Evolutionary conservation across 31 red algal genomes (phyloP), one percentile per base, ranked within the genome.

Genomic region (Asparagopsis taxiformis): DNA sequence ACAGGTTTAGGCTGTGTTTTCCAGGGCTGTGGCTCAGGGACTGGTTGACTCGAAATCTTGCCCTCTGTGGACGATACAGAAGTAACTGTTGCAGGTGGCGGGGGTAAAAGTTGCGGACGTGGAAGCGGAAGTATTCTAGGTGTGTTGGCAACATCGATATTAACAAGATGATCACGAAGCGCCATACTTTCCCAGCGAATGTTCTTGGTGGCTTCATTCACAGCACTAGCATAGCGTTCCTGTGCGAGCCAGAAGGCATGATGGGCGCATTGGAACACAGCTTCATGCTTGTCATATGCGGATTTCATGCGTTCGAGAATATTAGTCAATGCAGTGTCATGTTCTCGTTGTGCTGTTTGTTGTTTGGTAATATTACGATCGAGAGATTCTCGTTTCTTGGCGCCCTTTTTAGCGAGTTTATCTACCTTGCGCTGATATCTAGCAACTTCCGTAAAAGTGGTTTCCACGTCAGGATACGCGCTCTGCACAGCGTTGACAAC

Each of bases 221-320:
- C 44, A 8, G 64, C 46, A 21, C 28, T 54, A 22, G 60, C 65
- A 31, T 74, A 85, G 2, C 24, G 9, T 11, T 85, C 55, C 56
- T 85, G 66, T 13, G 80, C 80, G 15, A 85, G 63, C 80, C 80
- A 85, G 53, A 66, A 85, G 59, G 80, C 80, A 36, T 85, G 80
- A 56, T 85, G 80, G 2, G 80, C 80, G 52, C 80, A 85, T 41
- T 85, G 80, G 24, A 85, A 67, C 37, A 74, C 68, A 37, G 64
- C 64, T 39, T 68, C 64, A 39, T 68, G 64, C 64, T 68, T 68
- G 8, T 68, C 10, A 20, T 68, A 68, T 3, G 30, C 22, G 32
- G 31, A 17, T 28, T 68, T 68, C 64, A 68, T 68, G 64, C 37
- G 31, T 48, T 43, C 32, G 0, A 68, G 31, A 20, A 43, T 50